These are phyloP conservation scores for Casuarina cunninghamiana DNA, from an alignment of 306 rosid genomes.

Conservation along the genomic window DNA sequence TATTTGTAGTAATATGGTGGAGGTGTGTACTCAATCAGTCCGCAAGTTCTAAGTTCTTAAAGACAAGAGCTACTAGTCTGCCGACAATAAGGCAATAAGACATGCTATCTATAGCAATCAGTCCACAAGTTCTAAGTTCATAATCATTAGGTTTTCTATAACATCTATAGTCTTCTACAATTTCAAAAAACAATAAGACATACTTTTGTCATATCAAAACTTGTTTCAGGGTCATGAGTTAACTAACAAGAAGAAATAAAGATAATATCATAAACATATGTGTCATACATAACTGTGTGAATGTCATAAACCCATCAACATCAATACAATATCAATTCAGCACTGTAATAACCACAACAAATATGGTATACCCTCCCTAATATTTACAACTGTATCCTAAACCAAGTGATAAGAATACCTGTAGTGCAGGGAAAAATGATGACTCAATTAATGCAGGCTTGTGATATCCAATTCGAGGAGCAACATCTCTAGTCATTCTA, in stretches of 20 bases:
- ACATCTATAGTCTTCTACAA: too few species aligned
- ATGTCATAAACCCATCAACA: slow-evolving; percentile 3
- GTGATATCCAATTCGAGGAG: slow-evolving; percentile 76
- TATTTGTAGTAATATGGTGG: too few species aligned
- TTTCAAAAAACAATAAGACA: not conserved
- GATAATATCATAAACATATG: not conserved
- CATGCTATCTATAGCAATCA: too few species aligned
- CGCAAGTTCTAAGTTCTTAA: too few species aligned
- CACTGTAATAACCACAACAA: not conserved
- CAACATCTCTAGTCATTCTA: slow-evolving; percentile 97
- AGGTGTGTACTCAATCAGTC: too few species aligned
- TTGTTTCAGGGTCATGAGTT: not conserved
- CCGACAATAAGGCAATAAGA: too few species aligned
- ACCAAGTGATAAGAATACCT: slow-evolving; percentile 51
- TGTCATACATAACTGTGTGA: not conserved
- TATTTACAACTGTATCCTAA: not conserved
- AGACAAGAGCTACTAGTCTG: too few species aligned
- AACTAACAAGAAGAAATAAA: not conserved
- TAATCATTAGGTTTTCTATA: too few species aligned
- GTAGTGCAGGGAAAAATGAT: slow-evolving; percentile 86
- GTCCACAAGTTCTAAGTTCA: too few species aligned
- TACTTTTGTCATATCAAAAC: not conserved
- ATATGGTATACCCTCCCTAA: too few species aligned
- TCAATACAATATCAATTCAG: not conserved
- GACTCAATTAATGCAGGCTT: slow-evolving; percentile 93